A percentile compares a stretch with the other conserved stretches of the same genome.
These are phyloP conservation scores for Mortierella sp. DNA, from an alignment of 371 early-diverging fungal species.

Conservation along the genomic window DNA sequence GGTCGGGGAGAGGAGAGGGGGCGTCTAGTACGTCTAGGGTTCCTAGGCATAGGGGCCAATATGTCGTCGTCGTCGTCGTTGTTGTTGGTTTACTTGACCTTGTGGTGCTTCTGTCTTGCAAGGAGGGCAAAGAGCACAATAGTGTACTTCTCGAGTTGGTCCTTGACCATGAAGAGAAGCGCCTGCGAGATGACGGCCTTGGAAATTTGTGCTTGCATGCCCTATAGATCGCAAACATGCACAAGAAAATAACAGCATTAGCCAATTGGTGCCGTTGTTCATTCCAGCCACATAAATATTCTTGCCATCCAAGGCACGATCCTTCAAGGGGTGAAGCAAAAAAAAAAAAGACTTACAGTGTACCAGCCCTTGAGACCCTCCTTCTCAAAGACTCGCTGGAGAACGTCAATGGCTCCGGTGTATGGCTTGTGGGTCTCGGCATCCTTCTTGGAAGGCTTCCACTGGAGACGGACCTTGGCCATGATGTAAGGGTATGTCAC, in stretches of 20 bases:
- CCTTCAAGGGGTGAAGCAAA: slow-evolving; percentile 7
- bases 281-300: background rate
- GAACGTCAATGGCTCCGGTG: slow-evolving; percentile 88
- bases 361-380: slow-evolving; percentile 95
- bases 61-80: too few relatives aligned
- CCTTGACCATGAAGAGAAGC: slow-evolving; percentile 94
- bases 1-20: background rate
- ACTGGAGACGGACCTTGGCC: slow-evolving; percentile 97
- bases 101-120: slow-evolving; percentile 40
- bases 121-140: slow-evolving; percentile 67
- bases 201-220: slow-evolving; percentile 95
- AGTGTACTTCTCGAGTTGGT: slow-evolving; percentile 83
- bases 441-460: slow-evolving; percentile 85
- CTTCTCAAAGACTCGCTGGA: slow-evolving; percentile 79
- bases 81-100: slow-evolving; percentile 46
- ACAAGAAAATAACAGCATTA: background rate
- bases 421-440: slow-evolving; percentile 73
- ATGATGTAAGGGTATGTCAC: slow-evolving; percentile 97
- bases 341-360: slow-evolving; percentile 70
- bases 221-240: slow-evolving; percentile 62
- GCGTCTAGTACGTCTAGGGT: background rate
- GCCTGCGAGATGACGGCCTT: slow-evolving; percentile 98
- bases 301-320: background rate
- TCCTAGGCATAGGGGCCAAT: background rate
- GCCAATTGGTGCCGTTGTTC: background rate